Evolutionary conservation across 2,329 filamentous ascomycete genomes (phyloP).

Genomic region (Leptographium lundbergii): DNA sequence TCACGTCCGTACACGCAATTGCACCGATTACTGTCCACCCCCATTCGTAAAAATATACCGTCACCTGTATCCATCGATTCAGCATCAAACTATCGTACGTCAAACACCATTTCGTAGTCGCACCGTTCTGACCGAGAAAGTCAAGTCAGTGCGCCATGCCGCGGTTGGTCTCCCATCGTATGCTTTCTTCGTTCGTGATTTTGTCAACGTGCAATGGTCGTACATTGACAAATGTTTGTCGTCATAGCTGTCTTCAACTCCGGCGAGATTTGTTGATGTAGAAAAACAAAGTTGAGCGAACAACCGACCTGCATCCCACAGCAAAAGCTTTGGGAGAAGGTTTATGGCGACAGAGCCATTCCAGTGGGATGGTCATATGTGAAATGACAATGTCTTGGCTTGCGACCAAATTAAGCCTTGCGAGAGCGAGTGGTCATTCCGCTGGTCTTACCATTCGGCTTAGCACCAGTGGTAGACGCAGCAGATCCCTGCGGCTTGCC

Average conservation of each 20-base stretch:
- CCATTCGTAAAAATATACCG: neutral
- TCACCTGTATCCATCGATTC: neutral
- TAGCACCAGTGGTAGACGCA: slow-evolving; percentile 40
- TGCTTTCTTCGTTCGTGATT: neutral
- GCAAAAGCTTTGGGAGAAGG: neutral
- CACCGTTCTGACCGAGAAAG: neutral
- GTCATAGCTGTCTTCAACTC: no score
- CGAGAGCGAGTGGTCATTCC: slow-evolving; percentile 47
- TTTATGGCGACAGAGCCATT: neutral
- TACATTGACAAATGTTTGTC: no score
- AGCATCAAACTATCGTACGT: neutral
- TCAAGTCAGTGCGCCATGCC: neutral
- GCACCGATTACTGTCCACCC: neutral
- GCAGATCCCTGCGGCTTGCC: slow-evolving; percentile 36
- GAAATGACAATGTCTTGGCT: neutral
- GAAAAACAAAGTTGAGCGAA: neutral
- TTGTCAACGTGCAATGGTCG: no score
- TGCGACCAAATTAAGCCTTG: slow-evolving; percentile 42
- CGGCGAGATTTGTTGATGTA: neutral
- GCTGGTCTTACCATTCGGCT: slow-evolving; percentile 39
- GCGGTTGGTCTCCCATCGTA: neutral
- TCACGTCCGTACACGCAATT: neutral
- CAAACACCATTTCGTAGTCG: neutral
- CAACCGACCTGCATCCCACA: neutral
- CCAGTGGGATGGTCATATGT: neutral